These are phyloP conservation scores for Penicillium janthinellum DNA, from an alignment of 2,329 filamentous ascomycete genomes.

Conservation along the genomic window DNA sequence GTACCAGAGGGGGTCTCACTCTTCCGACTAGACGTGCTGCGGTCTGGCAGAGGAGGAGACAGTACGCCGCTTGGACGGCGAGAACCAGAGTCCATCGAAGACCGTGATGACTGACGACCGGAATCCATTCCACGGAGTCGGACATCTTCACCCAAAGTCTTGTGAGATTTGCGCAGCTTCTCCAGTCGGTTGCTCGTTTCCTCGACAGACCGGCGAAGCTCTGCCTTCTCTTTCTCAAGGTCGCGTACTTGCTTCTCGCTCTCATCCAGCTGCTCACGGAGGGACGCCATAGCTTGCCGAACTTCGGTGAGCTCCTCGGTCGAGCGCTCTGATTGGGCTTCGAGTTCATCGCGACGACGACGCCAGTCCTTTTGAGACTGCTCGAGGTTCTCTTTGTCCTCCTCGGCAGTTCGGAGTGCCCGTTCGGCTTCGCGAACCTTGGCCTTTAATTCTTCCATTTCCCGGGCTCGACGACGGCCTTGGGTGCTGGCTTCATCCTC, in stretches of 20 bases:
- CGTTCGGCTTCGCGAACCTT: conserved; percentile 81
- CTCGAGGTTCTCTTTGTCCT: conserved; percentile 78
- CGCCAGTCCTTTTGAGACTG: conserved; percentile 73
- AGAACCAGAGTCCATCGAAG: conserved; percentile 59
- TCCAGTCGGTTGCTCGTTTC: conserved; percentile 77
- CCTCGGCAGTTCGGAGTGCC: conserved; percentile 67
- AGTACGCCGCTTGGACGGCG: conserved; percentile 42
- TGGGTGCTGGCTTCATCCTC: conserved; percentile 86
- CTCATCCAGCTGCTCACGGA: conserved; percentile 80
- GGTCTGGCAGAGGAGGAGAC: conserved; percentile 50
- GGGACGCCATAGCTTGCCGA: conserved; percentile 71
- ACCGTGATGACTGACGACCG: conserved; percentile 56
- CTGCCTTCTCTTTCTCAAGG: conserved; percentile 77
- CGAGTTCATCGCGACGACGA: conserved; percentile 72
- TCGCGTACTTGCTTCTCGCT: conserved; percentile 82
- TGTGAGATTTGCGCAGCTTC: conserved; percentile 71
- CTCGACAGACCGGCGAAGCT: conserved; percentile 74
- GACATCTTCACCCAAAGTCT: conserved; percentile 62
- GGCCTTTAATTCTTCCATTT: conserved; percentile 81
- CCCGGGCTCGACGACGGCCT: conserved; percentile 73
- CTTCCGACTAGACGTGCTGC: conserved; percentile 35
- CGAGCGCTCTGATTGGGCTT: conserved; percentile 68
- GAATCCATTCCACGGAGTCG: conserved; percentile 48
- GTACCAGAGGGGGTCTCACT: conserved; percentile 42
- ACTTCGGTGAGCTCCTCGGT: conserved; percentile 74